Base-by-base conservation (phyloP, 495 filamentous ascomycete genomes). In the Saxophila tyrrhenica region DNA sequence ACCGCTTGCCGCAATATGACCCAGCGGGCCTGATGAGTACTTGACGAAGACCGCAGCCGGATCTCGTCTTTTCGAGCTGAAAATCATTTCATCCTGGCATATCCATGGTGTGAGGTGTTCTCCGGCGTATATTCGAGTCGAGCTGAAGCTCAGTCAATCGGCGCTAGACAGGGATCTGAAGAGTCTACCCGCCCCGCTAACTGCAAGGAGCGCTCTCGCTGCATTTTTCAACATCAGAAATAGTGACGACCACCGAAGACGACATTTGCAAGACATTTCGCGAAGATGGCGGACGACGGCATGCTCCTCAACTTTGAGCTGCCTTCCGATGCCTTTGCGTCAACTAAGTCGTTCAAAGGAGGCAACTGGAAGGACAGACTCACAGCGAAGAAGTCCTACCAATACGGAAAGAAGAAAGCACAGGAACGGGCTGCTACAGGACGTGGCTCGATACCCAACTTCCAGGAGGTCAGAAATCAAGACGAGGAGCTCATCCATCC, bases 321-420 rank as follows among this genome's bases (percentile, higher is more conserved):
- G 20, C 51, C 59, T 2, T 78, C 85, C 51, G 72, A 92, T 25
- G 74, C 76, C 15, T 85, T 86, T 59, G 75, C 72, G 16, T 67
- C 73, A 50, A 84, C 82, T 52, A 75, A 76, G 3, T 83, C 79
- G 56, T 87, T 94, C 66, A 89, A 82, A 67, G 92, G 92, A 55
- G 92, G 92, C 15, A 79, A 80, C 58, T 98, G 92, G 92, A 86
- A 82, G 64, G 92, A 95, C 64, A 75, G 94, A 52, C 71, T 89
- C 49, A 81, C 75, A 48, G 91, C 88, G 19, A 87, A 89, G 68
- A 88, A 85, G 71, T 72, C 80, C 61, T 69, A 82, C 55, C 73
- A 75, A 60, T 71, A 76, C 56, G 70, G 72, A 57, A 62, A 69
- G 38, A 52, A 73, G 72, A 57, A 60, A 35, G 46, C 52, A 5